Conservation (phyloP, 208 protist species). For the Leishmania turanica region DNA sequence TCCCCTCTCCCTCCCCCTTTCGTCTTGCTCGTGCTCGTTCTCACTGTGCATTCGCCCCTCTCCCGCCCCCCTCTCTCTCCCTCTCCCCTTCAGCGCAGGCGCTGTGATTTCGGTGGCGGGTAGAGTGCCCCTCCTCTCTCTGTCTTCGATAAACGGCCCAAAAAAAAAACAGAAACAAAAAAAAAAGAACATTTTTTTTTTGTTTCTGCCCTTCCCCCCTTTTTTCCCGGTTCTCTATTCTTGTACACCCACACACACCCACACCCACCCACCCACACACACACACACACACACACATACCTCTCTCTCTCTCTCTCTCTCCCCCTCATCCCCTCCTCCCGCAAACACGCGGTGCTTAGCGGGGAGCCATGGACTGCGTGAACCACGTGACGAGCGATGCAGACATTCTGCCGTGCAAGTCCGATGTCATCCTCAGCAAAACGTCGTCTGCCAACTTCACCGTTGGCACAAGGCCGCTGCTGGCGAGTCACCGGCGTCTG, state of each 20-base stretch:
- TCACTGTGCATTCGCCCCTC: not conserved
- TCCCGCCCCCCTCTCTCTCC: not conserved
- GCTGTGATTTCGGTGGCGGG: not conserved
- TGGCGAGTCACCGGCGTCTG: constrained; percentile 68
- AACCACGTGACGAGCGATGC: constrained; percentile 59
- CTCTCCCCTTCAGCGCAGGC: not conserved
- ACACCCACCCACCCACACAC: not conserved
- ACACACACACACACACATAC: too few species aligned
- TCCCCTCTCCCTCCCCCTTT: too few species aligned
- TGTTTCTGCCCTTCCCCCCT: not conserved
- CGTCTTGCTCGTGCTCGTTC: not conserved
- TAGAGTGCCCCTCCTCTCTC: not conserved
- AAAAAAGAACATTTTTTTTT: too few species aligned
- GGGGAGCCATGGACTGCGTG: constrained; percentile 62
- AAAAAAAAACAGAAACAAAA: too few species aligned
- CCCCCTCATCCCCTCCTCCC: not conserved
- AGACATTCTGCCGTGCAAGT: constrained; percentile 59
- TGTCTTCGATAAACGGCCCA: not conserved
- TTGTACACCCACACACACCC: too few species aligned
- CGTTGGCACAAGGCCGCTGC: constrained; percentile 40
- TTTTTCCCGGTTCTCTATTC: too few species aligned
- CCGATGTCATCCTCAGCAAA: constrained; percentile 73
- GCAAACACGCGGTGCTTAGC: constrained; percentile 2
- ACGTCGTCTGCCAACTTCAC: constrained; percentile 63
- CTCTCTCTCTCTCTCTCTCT: not conserved